These are phyloP conservation scores for Serpula lacrymans DNA, from an alignment of 768 basidiomycete genomes.

Conservation along the genomic window DNA sequence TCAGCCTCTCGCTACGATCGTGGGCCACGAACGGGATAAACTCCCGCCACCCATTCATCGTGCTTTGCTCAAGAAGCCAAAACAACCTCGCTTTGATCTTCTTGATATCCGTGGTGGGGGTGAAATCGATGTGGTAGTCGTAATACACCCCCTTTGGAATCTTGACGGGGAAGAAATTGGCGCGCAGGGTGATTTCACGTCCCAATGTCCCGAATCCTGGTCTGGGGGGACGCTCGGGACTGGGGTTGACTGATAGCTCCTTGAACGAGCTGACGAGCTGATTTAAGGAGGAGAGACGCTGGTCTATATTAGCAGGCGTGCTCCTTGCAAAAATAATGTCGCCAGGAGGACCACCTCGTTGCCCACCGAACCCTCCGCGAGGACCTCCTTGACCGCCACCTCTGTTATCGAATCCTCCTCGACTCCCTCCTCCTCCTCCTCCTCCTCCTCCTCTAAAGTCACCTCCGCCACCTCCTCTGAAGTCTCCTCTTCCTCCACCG, in stretches of 20 bases:
- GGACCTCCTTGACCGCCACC: slow-evolving; percentile 11
- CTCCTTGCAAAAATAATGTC: slow-evolving; percentile 23
- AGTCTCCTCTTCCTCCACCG: slow-evolving; percentile 5
- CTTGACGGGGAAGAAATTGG: slow-evolving; percentile 48
- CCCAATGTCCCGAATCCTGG: slow-evolving; percentile 46
- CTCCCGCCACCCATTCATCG: slow-evolving; percentile 33
- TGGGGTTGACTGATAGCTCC: slow-evolving; percentile 25
- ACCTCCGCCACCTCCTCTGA: slow-evolving; percentile 14
- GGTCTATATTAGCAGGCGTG: slow-evolving; percentile 29
- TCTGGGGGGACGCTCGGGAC: slow-evolving; percentile 39
- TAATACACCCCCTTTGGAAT: slow-evolving; percentile 38
- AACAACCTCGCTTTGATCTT: slow-evolving; percentile 41
- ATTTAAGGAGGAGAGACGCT: slow-evolving; percentile 25
- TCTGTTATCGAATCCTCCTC: slow-evolving; percentile 1
- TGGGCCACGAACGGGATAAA: slow-evolving; percentile 35
- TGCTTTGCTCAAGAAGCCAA: slow-evolving; percentile 37
- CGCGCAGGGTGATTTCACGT: slow-evolving; percentile 36
- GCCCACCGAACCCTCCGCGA: slow-evolving; percentile 14
- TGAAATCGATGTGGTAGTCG: slow-evolving; percentile 42
- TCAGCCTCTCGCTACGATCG: slow-evolving; percentile 40
- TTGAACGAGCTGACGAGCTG: slow-evolving; percentile 27
- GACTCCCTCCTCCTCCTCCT: slow-evolving; percentile 7
- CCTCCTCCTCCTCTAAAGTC: slow-evolving; percentile 4
- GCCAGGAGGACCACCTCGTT: slow-evolving; percentile 24
- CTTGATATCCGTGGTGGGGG: slow-evolving; percentile 32